These are phyloP conservation scores for Solanum bulbocastanum DNA, from an alignment of 257 asterid species.

Conservation along the genomic window DNA sequence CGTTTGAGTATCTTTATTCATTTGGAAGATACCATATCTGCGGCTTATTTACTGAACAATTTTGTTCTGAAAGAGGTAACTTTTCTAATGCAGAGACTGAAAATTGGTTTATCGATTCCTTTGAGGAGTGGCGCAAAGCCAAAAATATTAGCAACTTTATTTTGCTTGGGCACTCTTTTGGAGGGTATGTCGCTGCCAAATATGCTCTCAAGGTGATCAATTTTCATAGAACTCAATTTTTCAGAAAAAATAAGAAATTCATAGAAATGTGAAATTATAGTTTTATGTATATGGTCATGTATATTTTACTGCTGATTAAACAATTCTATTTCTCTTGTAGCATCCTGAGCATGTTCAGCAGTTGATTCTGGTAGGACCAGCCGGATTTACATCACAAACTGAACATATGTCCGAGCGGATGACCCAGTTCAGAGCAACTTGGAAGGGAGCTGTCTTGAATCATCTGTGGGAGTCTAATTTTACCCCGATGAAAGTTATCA, in stretches of 20 bases:
- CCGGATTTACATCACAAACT: conserved; percentile 74
- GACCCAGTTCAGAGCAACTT: conserved; percentile 55
- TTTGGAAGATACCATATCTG: background rate
- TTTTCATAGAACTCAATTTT: background rate
- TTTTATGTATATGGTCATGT: background rate
- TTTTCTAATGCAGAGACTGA: conserved; percentile 59
- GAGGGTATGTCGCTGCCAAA: conserved; percentile 91
- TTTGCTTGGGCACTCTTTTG: conserved; percentile 95
- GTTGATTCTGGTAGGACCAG: conserved; percentile 88
- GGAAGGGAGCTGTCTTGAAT: conserved; percentile 83
- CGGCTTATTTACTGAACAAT: background rate
- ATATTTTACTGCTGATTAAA: background rate
- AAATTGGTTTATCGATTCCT: conserved; percentile 74
- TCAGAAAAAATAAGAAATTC: background rate
- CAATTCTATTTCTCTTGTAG: conserved; percentile 27
- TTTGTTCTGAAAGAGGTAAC: background rate
- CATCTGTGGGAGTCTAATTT: conserved; percentile 98
- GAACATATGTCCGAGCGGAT: conserved; percentile 58
- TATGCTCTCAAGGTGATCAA: conserved; percentile 74
- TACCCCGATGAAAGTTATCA: conserved; percentile 79
- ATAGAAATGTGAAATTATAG: background rate
- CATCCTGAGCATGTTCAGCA: conserved; percentile 90
- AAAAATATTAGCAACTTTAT: conserved; percentile 76
- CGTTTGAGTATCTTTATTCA: background rate
- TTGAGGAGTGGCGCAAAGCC: conserved; percentile 96